Evolutionary conservation across 768 basidiomycete species (phyloP).

Genomic region (Calocybe indica): DNA sequence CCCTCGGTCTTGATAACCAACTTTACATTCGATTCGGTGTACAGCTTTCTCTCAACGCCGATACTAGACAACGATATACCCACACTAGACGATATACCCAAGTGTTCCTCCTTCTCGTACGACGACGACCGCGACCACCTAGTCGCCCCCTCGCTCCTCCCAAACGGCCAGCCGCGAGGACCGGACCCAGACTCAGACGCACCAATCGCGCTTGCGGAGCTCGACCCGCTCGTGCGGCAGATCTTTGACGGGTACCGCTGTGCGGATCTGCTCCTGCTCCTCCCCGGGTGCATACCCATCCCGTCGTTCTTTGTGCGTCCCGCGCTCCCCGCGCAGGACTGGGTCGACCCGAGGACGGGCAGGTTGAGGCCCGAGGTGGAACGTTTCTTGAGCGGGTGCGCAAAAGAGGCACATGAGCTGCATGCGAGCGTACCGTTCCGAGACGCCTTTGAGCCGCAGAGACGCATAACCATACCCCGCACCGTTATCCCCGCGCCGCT

Average conservation of each 20-base stretch:
- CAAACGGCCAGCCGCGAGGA: constrained; percentile 2
- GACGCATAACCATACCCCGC: constrained; percentile 20
- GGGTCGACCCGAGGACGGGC: constrained; percentile 49
- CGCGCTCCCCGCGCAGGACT: constrained; percentile 52
- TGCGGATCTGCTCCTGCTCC: constrained; percentile 62
- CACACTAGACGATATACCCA: neutral
- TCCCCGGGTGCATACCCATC: constrained; percentile 73
- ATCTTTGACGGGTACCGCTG: constrained; percentile 61
- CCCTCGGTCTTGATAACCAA: constrained; percentile 74
- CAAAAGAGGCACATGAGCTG: constrained; percentile 23
- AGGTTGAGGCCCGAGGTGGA: constrained; percentile 41
- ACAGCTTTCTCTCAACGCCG: constrained; percentile 63
- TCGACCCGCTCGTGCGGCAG: constrained; percentile 60
- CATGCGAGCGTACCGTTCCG: constrained; percentile 39
- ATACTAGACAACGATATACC: constrained; percentile 29
- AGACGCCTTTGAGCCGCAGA: constrained; percentile 11
- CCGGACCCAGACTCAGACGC: constrained; percentile 36
- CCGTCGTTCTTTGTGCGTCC: constrained; percentile 58
- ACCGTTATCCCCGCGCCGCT: constrained; percentile 51
- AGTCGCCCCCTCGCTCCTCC: neutral
- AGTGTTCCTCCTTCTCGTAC: constrained; percentile 13
- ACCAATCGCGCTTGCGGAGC: constrained; percentile 42
- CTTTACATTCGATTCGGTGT: constrained; percentile 83
- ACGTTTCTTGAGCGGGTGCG: constrained; percentile 26
- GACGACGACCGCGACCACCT: constrained; percentile 4